These are phyloP conservation scores for Saturnispora hagleri DNA, from an alignment of 805 yeast genomes.

Conservation along the genomic window DNA sequence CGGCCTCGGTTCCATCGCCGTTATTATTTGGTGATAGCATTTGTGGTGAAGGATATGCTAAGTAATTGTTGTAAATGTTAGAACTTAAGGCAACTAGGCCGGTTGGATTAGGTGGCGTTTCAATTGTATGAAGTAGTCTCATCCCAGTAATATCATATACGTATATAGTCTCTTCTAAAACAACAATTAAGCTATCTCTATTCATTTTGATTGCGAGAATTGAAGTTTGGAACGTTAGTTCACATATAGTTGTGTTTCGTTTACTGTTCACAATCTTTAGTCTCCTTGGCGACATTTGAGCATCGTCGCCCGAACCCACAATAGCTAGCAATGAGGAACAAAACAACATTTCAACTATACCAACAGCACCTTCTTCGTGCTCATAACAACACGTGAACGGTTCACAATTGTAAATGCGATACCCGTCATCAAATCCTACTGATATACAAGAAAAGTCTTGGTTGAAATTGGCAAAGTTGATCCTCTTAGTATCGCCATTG, in stretches of 20 bases:
- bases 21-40: conserved; percentile 27
- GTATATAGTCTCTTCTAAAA: conserved; percentile 74
- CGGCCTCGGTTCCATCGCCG: neutral
- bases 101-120: conserved; percentile 46
- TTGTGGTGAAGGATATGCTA: conserved; percentile 76
- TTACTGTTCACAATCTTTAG: conserved; percentile 79
- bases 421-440: conserved; percentile 57
- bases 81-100: conserved; percentile 60
- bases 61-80: conserved; percentile 38
- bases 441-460: conserved; percentile 84
- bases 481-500: neutral
- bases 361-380: conserved; percentile 42
- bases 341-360: conserved; percentile 85
- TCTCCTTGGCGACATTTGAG: conserved; percentile 70
- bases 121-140: conserved; percentile 68
- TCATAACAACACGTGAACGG: conserved; percentile 73
- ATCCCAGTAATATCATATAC: conserved; percentile 87
- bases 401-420: conserved; percentile 78
- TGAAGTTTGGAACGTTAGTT: conserved; percentile 76
- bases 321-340: conserved; percentile 78
- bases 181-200: conserved; percentile 74
- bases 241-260: conserved; percentile 64
- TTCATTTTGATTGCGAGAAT: conserved; percentile 73
- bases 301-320: conserved; percentile 75
- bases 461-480: conserved; percentile 55